phyloP scores from a whole-genome alignment of 129 eudicot genomes.

The Arctium minus region DNA sequence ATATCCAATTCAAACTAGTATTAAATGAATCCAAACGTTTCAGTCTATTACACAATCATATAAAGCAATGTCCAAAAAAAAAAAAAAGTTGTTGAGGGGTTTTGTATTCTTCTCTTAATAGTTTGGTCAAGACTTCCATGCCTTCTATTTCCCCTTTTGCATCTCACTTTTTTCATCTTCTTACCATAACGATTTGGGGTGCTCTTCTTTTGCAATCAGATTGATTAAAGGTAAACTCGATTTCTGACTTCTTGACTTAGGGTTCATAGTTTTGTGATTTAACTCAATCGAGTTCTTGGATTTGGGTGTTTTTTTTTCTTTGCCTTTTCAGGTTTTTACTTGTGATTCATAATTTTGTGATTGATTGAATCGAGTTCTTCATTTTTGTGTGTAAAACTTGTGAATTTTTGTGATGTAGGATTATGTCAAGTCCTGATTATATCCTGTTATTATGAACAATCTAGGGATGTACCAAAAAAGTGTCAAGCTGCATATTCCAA shows the following conservation, averaged over 20 bases:
- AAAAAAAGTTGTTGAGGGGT: neutral
- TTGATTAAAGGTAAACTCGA: constrained; percentile 22
- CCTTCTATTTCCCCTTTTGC: neutral
- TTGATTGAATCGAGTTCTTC: neutral
- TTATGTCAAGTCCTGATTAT: neutral
- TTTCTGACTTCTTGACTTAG: neutral
- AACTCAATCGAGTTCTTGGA: neutral
- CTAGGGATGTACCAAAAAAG: neutral
- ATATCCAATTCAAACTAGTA: neutral
- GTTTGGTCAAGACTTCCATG: constrained; percentile 8
- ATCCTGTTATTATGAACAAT: constrained; percentile 1
- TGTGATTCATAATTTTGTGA: neutral
- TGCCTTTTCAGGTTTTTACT: neutral
- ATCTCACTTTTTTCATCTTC: neutral
- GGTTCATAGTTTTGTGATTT: neutral
- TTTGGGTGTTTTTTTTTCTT: neutral
- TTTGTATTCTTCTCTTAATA: neutral
- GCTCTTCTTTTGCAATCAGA: neutral
- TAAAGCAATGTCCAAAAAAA: neutral
- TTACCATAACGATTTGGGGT: neutral
- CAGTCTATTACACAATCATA: neutral
- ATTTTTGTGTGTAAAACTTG: neutral
- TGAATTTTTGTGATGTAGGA: neutral
- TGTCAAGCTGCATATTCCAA: neutral
- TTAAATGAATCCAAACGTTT: neutral